Evolutionary conservation across 2,329 filamentous ascomycete species (phyloP).

Genomic region (Colletotrichum theobromicola): DNA sequence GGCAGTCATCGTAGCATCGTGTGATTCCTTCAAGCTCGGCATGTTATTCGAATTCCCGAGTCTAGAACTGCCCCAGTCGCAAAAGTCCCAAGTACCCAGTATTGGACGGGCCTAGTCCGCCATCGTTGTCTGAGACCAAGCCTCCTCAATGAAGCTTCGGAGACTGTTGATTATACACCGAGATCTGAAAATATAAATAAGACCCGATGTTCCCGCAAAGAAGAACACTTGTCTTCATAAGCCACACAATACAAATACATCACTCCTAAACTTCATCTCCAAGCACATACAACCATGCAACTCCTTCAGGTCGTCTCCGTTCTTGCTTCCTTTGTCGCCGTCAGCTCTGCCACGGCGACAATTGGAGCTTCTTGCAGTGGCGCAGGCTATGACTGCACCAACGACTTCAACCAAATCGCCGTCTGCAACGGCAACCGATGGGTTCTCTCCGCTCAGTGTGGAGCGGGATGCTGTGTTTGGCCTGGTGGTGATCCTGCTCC

Average conservation of each 20-base stretch:
- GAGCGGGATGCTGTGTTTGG: background rate
- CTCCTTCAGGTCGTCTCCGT: background rate
- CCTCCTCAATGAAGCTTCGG: background rate
- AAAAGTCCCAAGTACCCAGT: background rate
- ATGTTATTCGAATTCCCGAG: background rate
- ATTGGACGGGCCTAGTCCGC: background rate
- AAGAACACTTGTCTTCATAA: background rate
- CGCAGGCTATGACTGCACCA: background rate
- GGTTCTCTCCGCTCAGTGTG: background rate
- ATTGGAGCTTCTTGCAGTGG: background rate
- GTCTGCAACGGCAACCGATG: background rate
- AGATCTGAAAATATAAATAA: background rate
- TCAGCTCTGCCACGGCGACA: background rate
- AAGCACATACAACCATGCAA: background rate
- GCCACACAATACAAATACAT: background rate
- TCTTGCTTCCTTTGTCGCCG: background rate
- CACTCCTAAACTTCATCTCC: background rate
- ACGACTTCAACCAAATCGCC: background rate
- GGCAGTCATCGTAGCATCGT: background rate
- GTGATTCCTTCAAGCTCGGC: background rate
- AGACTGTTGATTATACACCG: background rate
- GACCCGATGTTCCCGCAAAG: background rate
- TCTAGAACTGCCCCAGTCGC: background rate
- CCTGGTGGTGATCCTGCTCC: background rate
- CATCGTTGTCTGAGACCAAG: background rate